phyloP scores from a whole-genome alignment of 2,329 filamentous ascomycete species.

The Xylaria sp. region DNA sequence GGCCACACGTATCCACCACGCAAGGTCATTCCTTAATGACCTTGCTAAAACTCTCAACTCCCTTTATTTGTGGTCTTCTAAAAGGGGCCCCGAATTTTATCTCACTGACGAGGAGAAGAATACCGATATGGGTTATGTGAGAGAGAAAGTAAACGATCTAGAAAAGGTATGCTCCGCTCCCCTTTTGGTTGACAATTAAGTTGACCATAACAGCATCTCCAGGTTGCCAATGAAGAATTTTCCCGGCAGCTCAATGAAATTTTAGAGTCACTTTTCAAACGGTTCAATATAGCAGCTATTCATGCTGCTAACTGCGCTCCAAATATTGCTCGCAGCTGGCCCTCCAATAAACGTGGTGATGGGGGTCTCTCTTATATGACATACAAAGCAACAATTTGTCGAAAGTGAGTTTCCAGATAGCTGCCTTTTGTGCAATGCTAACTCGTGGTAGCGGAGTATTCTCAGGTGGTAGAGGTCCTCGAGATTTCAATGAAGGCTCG shows the following conservation, averaged over 20 bases:
- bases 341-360: constrained; percentile 15
- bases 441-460: constrained; percentile 37
- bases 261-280: constrained; percentile 26
- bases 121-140: constrained; percentile 35
- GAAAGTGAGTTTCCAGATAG: constrained; percentile 30
- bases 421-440: background rate
- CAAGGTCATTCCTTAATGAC: constrained; percentile 61
- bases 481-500: constrained; percentile 42
- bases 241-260: constrained; percentile 10
- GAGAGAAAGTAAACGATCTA: constrained; percentile 18
- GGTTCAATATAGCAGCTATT: constrained; percentile 9
- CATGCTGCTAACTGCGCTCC: constrained; percentile 24
- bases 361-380: constrained; percentile 29
- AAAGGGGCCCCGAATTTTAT: background rate
- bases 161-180: constrained; percentile 29
- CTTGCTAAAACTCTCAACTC: constrained; percentile 56
- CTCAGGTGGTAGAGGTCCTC: constrained; percentile 14
- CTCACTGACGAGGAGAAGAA: constrained; percentile 50
- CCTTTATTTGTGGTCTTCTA: constrained; percentile 38
- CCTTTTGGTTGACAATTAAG: background rate
- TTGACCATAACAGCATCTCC: constrained; percentile 26
- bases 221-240: constrained; percentile 1
- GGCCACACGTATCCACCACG: constrained; percentile 49
- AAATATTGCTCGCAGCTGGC: constrained; percentile 32
- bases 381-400: constrained; percentile 36